These are phyloP conservation scores for Chytriomyces confervae DNA, from an alignment of 192 early-diverging fungal species.

Conservation along the genomic window DNA sequence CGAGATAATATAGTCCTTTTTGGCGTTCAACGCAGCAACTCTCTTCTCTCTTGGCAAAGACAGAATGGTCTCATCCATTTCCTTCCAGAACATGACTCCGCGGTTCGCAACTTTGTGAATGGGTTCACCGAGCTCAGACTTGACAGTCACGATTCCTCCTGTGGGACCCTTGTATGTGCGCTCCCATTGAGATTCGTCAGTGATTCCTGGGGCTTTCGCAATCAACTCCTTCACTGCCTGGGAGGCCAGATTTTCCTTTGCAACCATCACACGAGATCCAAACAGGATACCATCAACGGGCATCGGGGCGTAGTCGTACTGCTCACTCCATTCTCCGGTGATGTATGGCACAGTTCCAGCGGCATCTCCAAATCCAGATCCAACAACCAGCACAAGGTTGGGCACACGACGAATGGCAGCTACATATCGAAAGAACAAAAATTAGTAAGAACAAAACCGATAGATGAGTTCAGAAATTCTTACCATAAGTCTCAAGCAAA, in stretches of 20 bases:
- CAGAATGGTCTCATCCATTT: conserved; percentile 83
- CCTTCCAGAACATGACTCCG: conserved; percentile 77
- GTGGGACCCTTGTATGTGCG: conserved; percentile 76
- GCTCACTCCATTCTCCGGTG: conserved; percentile 87
- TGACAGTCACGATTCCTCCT: conserved; percentile 84
- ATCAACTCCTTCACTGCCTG: conserved; percentile 85
- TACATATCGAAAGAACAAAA: conserved; percentile 33
- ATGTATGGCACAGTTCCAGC: conserved; percentile 87
- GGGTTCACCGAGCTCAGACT: conserved; percentile 90
- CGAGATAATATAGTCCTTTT: conserved; percentile 86
- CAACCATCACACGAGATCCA: conserved; percentile 94
- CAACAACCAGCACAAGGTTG: conserved; percentile 88
- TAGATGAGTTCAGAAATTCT: not conserved
- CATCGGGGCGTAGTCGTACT: conserved; percentile 87
- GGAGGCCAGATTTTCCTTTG: conserved; percentile 83
- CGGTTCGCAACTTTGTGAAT: conserved; percentile 92
- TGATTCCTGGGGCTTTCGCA: conserved; percentile 79
- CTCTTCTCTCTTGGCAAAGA: conserved; percentile 83
- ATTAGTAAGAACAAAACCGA: not conserved
- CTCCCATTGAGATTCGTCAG: conserved; percentile 83
- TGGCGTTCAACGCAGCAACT: conserved; percentile 69
- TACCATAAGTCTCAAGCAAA: conserved; percentile 80
- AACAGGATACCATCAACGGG: conserved; percentile 94
- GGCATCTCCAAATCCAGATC: conserved; percentile 89
- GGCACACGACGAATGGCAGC: conserved; percentile 77